Evolutionary conservation across 2,329 filamentous ascomycete genomes (phyloP).

Genomic region (Raffaelea deltoideospora): DNA sequence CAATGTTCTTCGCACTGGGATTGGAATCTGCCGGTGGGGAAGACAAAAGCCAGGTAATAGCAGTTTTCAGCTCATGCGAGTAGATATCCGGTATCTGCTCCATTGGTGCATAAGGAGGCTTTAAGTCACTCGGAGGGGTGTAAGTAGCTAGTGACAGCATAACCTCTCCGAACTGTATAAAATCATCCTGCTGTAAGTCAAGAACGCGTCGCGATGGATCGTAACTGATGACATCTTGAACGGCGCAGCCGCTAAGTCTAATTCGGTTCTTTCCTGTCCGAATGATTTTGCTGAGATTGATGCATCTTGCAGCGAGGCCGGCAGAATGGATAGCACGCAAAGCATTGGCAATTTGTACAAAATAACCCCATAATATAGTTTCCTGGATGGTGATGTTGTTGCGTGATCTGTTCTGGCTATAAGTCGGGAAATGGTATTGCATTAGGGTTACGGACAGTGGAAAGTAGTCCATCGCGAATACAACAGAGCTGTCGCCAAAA

Average conservation of each 20-base stretch:
- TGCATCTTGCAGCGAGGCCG: slow-evolving; percentile 69
- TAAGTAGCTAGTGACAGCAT: slow-evolving; percentile 71
- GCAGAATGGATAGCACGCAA: slow-evolving; percentile 71
- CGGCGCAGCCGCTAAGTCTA: slow-evolving; percentile 72
- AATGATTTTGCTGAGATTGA: slow-evolving; percentile 79
- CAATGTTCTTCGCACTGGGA: slow-evolving; percentile 49
- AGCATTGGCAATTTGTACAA: slow-evolving; percentile 80
- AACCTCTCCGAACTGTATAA: slow-evolving; percentile 68
- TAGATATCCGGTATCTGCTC: slow-evolving; percentile 63
- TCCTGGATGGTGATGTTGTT: slow-evolving; percentile 43
- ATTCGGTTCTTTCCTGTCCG: slow-evolving; percentile 83
- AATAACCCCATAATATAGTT: slow-evolving; percentile 74
- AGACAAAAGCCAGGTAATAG: slow-evolving; percentile 66
- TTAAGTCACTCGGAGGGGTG: slow-evolving; percentile 33
- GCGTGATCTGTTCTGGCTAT: slow-evolving; percentile 21
- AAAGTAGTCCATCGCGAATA: slow-evolving; percentile 88
- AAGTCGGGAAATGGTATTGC: slow-evolving; percentile 57
- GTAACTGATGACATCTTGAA: slow-evolving; percentile 78
- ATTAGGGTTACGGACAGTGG: slow-evolving; percentile 79
- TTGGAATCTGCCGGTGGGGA: slow-evolving; percentile 28
- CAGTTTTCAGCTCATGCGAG: slow-evolving; percentile 62
- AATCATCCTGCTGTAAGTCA: slow-evolving; percentile 78
- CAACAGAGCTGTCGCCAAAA: slow-evolving; percentile 87
- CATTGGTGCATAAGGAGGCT: slow-evolving; percentile 45
- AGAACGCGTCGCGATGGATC: slow-evolving; percentile 52